phyloP scores from a whole-genome alignment of 2,329 filamentous ascomycete genomes.

The Pseudogymnoascus sp. region DNA sequence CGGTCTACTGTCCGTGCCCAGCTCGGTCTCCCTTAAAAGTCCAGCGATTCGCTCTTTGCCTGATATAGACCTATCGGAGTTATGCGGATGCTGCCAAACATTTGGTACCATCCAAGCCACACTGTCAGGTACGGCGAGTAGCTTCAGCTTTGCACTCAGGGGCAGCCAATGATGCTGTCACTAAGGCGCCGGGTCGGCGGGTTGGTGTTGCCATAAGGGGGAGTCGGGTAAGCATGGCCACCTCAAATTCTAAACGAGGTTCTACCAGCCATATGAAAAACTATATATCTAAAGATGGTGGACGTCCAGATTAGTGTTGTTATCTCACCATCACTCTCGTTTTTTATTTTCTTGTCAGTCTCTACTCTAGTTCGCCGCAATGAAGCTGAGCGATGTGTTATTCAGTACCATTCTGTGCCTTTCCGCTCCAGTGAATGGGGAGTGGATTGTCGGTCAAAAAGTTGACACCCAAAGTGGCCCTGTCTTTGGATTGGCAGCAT shows the following conservation, averaged over 20 bases:
- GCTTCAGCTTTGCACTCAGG: not conserved
- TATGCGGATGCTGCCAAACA: not conserved
- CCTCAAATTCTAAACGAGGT: not conserved
- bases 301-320: not conserved
- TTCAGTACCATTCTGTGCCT: not conserved
- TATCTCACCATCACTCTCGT: not conserved
- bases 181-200: not conserved
- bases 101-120: not conserved
- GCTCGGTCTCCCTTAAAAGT: not conserved
- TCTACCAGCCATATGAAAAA: not conserved
- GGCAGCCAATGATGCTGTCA: not conserved
- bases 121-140: not conserved
- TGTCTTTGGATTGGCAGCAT: conserved; percentile 23
- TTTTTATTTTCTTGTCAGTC: not conserved
- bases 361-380: not conserved
- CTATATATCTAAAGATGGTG: not conserved
- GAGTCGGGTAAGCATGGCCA: not conserved
- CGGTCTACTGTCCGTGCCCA: not conserved
- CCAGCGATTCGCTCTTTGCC: not conserved
- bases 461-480: conserved; percentile 25
- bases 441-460: conserved; percentile 19
- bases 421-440: not conserved
- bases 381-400: not conserved
- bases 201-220: not conserved
- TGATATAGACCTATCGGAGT: not conserved